Base-by-base conservation (phyloP, 176 grass and related monocot species). In the Lolium perenne region DNA sequence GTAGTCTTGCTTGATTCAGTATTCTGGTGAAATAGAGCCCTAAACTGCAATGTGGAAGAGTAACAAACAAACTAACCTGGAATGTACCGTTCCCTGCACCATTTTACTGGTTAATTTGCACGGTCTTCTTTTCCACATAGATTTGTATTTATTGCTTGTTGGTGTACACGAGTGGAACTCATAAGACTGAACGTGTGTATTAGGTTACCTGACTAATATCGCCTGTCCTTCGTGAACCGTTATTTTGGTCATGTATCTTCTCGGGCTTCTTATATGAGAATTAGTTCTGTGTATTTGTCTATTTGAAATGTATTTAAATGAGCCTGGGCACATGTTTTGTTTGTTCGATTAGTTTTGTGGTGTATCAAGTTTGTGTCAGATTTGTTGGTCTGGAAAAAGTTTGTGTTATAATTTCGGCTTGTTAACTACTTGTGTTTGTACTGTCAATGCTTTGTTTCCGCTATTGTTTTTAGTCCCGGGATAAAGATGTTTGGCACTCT, bases 21-120 rank as follows among this genome's bases (percentile, higher is more conserved):
- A 43, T 25, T 54, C 5, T 54, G 7, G 32, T 68, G 38, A 82
- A 66, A 57, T 56, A 35, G 25, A 67, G 8, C 79, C 79, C 86
- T 88, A 69, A 67, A 35, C 75, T 82, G 71, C 60, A 87, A 82
- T 35, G 79, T 18, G 49, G 15, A 35, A 18, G 17, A 13, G 38
- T 60, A 49, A 48, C 72, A 75, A 53, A 54, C 25, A 0, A 81
- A 76, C 5, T 53, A 16, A 2, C 16, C 29, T 49, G 61, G 12
- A 35, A 48, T 35, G 63, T 81, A 20, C 54, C 2, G 1, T 23
- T 10, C 32, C 32, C 74, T 56, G 29, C 22, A 47, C 58, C 63
- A 18, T 54, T 82, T 66, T 54, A 3, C 13, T 74, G 29, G 68
- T 87, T 64, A 43, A 26, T 55, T 54, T 23, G 9, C 10, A 12